Evolutionary conservation across 2,329 filamentous ascomycete genomes (phyloP).

Genomic region (Fusarium guadeloupense): DNA sequence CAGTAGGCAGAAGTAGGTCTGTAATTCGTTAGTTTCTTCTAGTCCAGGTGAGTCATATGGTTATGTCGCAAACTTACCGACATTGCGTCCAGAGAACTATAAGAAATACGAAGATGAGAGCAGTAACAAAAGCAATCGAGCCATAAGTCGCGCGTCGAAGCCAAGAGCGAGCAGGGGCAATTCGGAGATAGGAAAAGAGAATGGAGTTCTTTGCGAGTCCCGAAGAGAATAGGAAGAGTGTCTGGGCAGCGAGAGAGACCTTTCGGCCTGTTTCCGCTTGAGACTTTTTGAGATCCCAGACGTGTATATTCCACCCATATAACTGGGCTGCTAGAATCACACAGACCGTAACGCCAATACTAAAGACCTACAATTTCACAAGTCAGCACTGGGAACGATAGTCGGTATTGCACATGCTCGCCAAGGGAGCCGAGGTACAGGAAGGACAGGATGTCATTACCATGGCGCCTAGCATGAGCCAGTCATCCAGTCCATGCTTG

Average conservation of each 20-base stretch:
- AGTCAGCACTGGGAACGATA: constrained; percentile 23
- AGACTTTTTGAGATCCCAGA: constrained; percentile 48
- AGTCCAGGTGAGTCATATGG: not conserved
- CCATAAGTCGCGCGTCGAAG: constrained; percentile 47
- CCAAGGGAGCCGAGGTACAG: constrained; percentile 13
- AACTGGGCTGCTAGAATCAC: constrained; percentile 48
- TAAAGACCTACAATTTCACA: constrained; percentile 43
- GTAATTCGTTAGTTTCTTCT: not conserved
- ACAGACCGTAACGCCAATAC: constrained; percentile 47
- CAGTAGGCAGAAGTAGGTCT: constrained; percentile 41
- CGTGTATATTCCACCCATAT: constrained; percentile 52
- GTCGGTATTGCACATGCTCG: constrained; percentile 26
- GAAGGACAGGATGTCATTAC: constrained; percentile 38
- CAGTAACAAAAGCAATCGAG: constrained; percentile 42
- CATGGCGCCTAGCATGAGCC: constrained; percentile 53
- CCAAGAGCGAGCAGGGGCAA: constrained; percentile 47
- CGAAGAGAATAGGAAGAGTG: constrained; percentile 52
- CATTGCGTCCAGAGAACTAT: constrained; percentile 52
- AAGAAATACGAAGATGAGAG: constrained; percentile 46
- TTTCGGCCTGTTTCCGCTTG: constrained; percentile 46
- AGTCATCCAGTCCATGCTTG: constrained; percentile 51
- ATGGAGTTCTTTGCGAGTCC: constrained; percentile 53
- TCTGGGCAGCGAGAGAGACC: constrained; percentile 53
- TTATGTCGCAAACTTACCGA: constrained; percentile 35
- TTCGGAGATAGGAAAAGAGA: constrained; percentile 52